These are phyloP conservation scores for Umbellularia californica DNA, from an alignment of 164 flowering plant species.

Conservation along the genomic window DNA sequence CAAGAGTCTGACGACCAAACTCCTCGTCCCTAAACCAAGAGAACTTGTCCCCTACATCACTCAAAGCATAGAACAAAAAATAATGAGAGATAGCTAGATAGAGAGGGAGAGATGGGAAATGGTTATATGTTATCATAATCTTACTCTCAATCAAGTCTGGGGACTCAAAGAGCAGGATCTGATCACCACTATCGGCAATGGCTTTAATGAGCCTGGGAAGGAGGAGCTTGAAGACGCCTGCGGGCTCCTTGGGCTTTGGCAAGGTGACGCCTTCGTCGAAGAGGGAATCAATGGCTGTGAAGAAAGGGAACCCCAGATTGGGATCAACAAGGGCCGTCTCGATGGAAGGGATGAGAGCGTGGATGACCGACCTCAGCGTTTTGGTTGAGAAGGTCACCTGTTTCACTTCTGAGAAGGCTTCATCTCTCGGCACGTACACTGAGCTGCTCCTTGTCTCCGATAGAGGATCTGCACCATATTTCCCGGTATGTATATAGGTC, in stretches of 20 bases:
- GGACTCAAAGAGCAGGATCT: constrained; percentile 31
- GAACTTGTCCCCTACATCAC: constrained; percentile 39
- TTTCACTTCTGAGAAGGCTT: constrained; percentile 32
- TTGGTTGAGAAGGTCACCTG: constrained; percentile 11
- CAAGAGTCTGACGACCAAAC: constrained; percentile 45
- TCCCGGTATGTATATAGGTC: not conserved
- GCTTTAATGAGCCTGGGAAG: constrained; percentile 24
- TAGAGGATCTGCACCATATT: constrained; percentile 24
- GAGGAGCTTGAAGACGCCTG: not conserved
- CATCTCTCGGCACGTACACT: constrained; percentile 42
- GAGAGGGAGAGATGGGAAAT: not conserved
- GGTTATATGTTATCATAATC: not conserved
- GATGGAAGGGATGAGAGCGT: constrained; percentile 25
- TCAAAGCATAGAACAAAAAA: not conserved
- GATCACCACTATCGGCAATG: not conserved
- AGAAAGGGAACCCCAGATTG: constrained; percentile 26
- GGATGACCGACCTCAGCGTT: constrained; percentile 14
- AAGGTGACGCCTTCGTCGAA: constrained; percentile 24
- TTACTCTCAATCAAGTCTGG: constrained; percentile 28
- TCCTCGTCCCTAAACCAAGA: constrained; percentile 47
- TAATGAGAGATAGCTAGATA: not conserved
- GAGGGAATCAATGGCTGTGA: constrained; percentile 31
- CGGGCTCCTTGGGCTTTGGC: constrained; percentile 3
- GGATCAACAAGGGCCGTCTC: constrained; percentile 7
- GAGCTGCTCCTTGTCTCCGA: constrained; percentile 18